A percentile compares a stretch with the other conserved stretches of the same genome.
Conservation (phyloP, 2,329 filamentous ascomycete genomes). For the Aspergillus japonicus region DNA sequence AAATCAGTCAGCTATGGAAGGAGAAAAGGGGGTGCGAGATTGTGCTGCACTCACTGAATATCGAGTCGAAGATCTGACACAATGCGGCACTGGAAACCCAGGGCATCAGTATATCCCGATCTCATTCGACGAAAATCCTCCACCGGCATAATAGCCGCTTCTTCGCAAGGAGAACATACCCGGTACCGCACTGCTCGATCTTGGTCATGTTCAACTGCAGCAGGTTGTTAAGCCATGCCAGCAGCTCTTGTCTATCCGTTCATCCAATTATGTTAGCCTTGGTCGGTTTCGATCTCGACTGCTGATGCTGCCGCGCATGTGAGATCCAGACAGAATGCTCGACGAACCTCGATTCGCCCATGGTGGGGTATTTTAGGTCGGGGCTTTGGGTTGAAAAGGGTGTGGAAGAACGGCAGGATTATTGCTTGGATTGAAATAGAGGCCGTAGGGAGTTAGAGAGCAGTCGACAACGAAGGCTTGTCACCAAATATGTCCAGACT, state of each 20-base stretch:
- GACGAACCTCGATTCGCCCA: conserved; percentile 64
- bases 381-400: neutral
- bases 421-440: neutral
- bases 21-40: neutral
- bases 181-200: conserved; percentile 98
- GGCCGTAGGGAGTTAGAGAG: neutral
- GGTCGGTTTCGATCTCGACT: neutral
- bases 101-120: conserved; percentile 10
- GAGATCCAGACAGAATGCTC: conserved; percentile 3
- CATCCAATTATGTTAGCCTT: neutral
- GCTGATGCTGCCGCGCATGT: neutral
- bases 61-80: conserved; percentile 97
- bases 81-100: conserved; percentile 70
- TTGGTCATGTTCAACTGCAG: conserved; percentile 97
- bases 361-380: conserved; percentile 42
- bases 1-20: neutral
- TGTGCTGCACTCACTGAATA: conserved; percentile 65
- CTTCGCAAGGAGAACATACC: conserved; percentile 57
- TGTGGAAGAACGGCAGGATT: conserved; percentile 1
- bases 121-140: neutral
- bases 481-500: neutral
- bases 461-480: conserved; percentile 4
- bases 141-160: neutral
- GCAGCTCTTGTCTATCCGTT: conserved; percentile 77
- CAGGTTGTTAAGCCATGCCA: conserved; percentile 96